Percentiles rank a stretch among this genome's conserved stretches.
Conservation (phyloP, 345 rosid genomes). For the Psidium guajava region DNA sequence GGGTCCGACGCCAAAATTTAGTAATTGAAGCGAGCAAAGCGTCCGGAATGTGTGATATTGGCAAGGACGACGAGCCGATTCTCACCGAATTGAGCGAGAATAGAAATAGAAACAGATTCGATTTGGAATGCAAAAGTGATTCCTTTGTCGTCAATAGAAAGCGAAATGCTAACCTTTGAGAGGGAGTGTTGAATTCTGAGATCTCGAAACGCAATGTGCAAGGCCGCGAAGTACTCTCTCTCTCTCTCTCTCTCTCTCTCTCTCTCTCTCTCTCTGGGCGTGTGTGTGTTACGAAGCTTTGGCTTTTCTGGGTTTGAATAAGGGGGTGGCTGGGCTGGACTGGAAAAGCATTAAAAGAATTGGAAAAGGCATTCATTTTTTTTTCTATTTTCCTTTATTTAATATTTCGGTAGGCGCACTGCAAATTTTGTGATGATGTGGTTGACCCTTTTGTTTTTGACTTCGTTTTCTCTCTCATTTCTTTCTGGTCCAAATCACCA, state of each 20-base stretch:
- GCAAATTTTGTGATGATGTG: neutral
- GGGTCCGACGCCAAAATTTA: neutral
- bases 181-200: neutral
- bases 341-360: neutral
- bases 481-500: neutral
- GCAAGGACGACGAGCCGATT: neutral
- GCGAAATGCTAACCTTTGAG: neutral
- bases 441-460: neutral
- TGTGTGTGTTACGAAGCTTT: neutral
- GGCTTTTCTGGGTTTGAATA: neutral
- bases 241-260: neutral
- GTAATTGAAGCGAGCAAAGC: neutral
- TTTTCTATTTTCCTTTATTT: neutral
- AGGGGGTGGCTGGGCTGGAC: conserved; percentile 1
- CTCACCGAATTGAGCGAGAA: neutral
- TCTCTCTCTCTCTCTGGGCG: conserved; percentile 1
- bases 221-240: neutral
- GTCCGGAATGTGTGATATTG: neutral
- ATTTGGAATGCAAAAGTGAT: neutral
- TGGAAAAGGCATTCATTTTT: neutral
- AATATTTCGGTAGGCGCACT: neutral
- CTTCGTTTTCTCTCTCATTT: neutral
- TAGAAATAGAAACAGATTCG: neutral
- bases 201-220: neutral
- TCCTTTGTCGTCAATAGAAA: neutral